phyloP scores from a whole-genome alignment of 1,139 yeast species.

The Pichia sp. region DNA sequence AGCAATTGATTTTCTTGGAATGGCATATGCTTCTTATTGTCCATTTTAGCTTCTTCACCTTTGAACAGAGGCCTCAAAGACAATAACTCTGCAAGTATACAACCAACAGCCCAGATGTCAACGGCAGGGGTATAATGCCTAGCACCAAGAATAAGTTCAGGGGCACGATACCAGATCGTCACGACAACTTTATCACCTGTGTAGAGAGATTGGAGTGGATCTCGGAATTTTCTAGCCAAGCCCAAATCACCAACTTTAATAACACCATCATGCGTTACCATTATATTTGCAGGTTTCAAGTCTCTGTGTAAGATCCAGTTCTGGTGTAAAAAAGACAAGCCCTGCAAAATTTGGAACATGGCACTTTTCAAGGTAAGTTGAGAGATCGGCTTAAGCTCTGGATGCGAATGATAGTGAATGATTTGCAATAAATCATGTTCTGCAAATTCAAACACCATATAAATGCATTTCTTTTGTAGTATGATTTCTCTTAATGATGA shows the following conservation, averaged over 20 bases:
- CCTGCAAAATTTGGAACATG: constrained; percentile 87
- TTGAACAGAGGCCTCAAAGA: constrained; percentile 90
- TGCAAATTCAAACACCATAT: constrained; percentile 92
- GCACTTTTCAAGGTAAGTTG: constrained; percentile 72
- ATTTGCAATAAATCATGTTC: constrained; percentile 93
- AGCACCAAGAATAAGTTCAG: constrained; percentile 84
- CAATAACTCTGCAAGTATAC: constrained; percentile 86
- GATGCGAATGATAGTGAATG: constrained; percentile 89
- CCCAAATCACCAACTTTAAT: constrained; percentile 97
- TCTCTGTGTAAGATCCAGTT: constrained; percentile 97
- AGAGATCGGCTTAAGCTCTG: constrained; percentile 73
- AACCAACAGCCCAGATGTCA: constrained; percentile 96
- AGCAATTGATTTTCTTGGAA: constrained; percentile 90
- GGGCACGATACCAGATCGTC: constrained; percentile 97
- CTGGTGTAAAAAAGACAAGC: constrained; percentile 85
- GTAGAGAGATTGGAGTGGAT: constrained; percentile 82
- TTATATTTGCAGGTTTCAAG: constrained; percentile 94
- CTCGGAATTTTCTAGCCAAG: constrained; percentile 81
- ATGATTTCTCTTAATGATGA: constrained; percentile 77
- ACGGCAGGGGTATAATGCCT: constrained; percentile 93
- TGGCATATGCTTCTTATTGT: constrained; percentile 85
- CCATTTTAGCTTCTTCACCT: constrained; percentile 97
- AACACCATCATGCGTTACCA: constrained; percentile 84
- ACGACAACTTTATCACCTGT: constrained; percentile 97
- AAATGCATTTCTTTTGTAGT: constrained; percentile 84